Conservation (phyloP, 345 rosid genomes). For the Camelina laxa region DNA sequence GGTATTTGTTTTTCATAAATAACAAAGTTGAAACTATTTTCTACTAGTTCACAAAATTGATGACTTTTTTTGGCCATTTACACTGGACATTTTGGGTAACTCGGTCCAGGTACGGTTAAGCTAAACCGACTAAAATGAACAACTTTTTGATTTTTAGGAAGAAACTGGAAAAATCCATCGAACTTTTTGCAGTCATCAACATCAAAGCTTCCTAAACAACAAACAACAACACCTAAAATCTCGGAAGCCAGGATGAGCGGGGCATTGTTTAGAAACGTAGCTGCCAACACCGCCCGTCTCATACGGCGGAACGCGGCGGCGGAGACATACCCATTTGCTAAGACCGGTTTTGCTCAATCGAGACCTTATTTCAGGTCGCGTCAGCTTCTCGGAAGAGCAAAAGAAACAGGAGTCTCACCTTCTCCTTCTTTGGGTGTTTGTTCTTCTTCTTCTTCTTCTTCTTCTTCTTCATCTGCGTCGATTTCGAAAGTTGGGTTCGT, state of each 20-base stretch:
- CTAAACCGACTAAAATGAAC: neutral
- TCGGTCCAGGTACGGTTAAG: neutral
- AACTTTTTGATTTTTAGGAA: neutral
- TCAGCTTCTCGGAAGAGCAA: constrained; percentile 44
- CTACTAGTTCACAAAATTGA: no score
- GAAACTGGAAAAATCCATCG: neutral
- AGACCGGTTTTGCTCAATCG: constrained; percentile 6
- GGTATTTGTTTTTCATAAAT: no score
- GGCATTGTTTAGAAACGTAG: constrained; percentile 19
- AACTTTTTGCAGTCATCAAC: neutral
- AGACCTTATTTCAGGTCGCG: constrained; percentile 54
- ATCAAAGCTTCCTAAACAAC: neutral
- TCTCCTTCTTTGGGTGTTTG: constrained; percentile 8
- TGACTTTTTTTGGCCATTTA: no score
- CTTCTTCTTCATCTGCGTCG: constrained; percentile 43
- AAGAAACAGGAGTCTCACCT: constrained; percentile 42
- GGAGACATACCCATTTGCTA: neutral
- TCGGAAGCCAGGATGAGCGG: constrained; percentile 32
- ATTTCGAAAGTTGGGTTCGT: constrained; percentile 50
- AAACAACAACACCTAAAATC: constrained; percentile 4
- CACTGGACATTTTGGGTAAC: no score
- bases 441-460: neutral
- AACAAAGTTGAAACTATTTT: no score
- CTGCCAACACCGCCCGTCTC: constrained; percentile 4
- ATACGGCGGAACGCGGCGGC: constrained; percentile 17